Percentiles rank a stretch among this genome's conserved stretches.
These are phyloP conservation scores for Hypomontagnella submonticulosa DNA, from an alignment of 495 filamentous ascomycete genomes.

Conservation along the genomic window DNA sequence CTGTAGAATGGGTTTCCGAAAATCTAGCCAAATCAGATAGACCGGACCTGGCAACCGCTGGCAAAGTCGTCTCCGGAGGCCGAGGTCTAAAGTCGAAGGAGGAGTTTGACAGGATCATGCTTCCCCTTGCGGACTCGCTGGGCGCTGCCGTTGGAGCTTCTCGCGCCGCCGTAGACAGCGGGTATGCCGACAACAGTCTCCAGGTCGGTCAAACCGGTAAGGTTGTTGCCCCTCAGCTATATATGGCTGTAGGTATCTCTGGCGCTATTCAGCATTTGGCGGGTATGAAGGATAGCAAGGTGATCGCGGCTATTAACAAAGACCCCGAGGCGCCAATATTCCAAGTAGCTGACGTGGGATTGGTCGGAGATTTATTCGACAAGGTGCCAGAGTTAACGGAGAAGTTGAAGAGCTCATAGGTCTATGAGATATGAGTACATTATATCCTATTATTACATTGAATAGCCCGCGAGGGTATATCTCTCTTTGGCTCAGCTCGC, in stretches of 20 bases:
- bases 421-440: conserved; percentile 33
- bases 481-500: conserved; percentile 33
- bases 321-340: conserved; percentile 97
- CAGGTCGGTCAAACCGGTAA: conserved; percentile 99
- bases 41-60: conserved; percentile 91
- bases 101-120: conserved; percentile 92
- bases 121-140: conserved; percentile 88
- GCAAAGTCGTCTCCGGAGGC: conserved; percentile 91
- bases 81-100: conserved; percentile 96
- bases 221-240: conserved; percentile 95
- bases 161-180: conserved; percentile 94
- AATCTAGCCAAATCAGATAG: conserved; percentile 91
- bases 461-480: conserved; percentile 32
- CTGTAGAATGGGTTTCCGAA: conserved; percentile 92
- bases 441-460: conserved; percentile 23
- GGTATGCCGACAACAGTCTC: conserved; percentile 98
- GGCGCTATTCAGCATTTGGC: conserved; percentile 98
- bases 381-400: conserved; percentile 96
- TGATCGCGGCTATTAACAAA: conserved; percentile 99
- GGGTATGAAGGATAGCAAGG: conserved; percentile 99
- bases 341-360: conserved; percentile 94
- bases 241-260: conserved; percentile 94
- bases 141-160: conserved; percentile 95
- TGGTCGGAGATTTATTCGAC: conserved; percentile 95
- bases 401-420: conserved; percentile 79